Evolutionary conservation across 2,329 filamentous ascomycete genomes (phyloP), one percentile per base, ranked within the genome.

Genomic region (Aspergillaceae sp.): DNA sequence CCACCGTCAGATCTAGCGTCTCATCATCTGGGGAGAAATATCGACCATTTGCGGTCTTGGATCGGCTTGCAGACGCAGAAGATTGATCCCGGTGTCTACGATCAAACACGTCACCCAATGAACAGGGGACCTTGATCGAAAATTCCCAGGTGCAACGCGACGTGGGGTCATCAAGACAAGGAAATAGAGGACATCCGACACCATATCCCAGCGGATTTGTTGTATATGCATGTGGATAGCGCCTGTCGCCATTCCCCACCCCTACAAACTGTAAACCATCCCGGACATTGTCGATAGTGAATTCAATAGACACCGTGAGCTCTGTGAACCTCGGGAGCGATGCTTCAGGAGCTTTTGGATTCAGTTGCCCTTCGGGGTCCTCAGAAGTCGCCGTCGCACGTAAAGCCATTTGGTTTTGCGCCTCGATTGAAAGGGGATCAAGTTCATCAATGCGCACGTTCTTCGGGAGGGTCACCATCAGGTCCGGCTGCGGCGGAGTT

Each of bases 251-350:
- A 47, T 83, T 82, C 40, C 88, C 82, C 34, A 92, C 78, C 3
- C 92, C 90, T 10, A 94, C 87, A 67, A 96, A 98, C 50, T 96
- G 90, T 48, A 97, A 67, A 26, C 88, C 91, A 63, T 98, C 92
- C 40, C 87, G 78, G 43, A 90, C 83, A 55, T 80, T 80, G 43
- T 80, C 80, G 32, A 87, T 80, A 26, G 76, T 73, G 60, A 95
- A 98, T 32, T 92, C 86, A 47, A 96, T 84, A 41, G 77, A 75
- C 40, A 87, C 62, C 41, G 72, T 77, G 42, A 87, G 60, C n/a
- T 80, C 74, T 44, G 77, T 75, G 59, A 79, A 86, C 48, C 70
- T 66, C 7, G 69, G 67, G 28, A 69, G 57, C 10, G 64, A 62
- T 2, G 66, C 63, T 34, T 72, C 69, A 27, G 64, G 48, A 2